Conservation (phyloP, 345 rosid genomes). For the Acer saccharum region DNA sequence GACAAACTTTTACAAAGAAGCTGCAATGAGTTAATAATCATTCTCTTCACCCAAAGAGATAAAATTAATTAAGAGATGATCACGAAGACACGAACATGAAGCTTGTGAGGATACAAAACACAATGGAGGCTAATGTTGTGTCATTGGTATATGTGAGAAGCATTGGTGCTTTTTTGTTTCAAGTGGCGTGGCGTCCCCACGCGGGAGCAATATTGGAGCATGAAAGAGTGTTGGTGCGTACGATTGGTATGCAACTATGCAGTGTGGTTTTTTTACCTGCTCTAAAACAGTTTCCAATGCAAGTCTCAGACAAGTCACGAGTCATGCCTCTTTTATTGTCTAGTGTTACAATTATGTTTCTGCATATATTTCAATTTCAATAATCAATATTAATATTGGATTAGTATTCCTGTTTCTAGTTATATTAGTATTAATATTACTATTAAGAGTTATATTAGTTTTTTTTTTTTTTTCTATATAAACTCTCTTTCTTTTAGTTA, state of each 20-base stretch:
- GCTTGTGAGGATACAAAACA: constrained; percentile 26
- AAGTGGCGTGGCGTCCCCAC: neutral
- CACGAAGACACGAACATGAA: neutral
- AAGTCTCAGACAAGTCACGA: constrained; percentile 8
- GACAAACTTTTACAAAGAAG: neutral
- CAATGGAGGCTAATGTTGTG: constrained; percentile 39
- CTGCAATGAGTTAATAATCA: constrained; percentile 16
- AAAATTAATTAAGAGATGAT: too few species aligned
- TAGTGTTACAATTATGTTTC: too few species aligned
- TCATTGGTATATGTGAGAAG: constrained; percentile 18
- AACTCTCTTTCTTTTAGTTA: too few species aligned
- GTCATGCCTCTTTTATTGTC: constrained; percentile 5
- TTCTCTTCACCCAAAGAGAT: constrained; percentile 1
- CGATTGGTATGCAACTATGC: constrained; percentile 21
- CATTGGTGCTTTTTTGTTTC: neutral
- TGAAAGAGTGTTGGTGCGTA: constrained; percentile 31
- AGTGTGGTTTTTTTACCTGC: constrained; percentile 26
- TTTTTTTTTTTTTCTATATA: too few species aligned
- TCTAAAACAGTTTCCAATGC: constrained; percentile 32
- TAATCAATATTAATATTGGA: too few species aligned
- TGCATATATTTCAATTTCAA: too few species aligned
- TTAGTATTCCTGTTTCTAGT: too few species aligned
- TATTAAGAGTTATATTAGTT: too few species aligned
- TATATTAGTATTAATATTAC: too few species aligned
- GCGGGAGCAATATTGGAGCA: constrained; percentile 6